Evolutionary conservation across 192 early-diverging fungal species (phyloP).

Genomic region (Backusella psychrophila): DNA sequence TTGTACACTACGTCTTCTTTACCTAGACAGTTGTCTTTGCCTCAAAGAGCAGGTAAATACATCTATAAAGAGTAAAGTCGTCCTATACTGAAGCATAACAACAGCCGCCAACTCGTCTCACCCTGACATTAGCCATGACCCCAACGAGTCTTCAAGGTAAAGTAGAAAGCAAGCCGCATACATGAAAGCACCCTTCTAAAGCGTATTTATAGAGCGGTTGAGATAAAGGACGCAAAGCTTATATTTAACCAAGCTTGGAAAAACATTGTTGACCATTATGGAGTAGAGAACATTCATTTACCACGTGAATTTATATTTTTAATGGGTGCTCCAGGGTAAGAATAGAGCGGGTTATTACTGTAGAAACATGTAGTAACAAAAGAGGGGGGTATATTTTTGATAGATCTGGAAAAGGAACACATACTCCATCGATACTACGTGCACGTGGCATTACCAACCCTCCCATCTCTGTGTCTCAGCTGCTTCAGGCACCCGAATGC

Average conservation of each 20-base stretch:
- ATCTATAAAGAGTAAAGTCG: not conserved
- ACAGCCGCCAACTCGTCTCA: not conserved
- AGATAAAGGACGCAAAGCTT: conserved; percentile 59
- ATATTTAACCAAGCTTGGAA: conserved; percentile 63
- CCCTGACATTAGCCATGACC: not conserved
- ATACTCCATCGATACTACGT: conserved; percentile 52
- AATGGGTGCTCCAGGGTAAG: conserved; percentile 55
- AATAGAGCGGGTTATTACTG: no score
- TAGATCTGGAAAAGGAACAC: conserved; percentile 55
- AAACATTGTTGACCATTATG: conserved; percentile 51
- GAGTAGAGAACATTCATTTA: conserved; percentile 48
- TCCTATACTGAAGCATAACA: not conserved
- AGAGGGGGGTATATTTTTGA: not conserved
- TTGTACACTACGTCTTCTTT: not conserved
- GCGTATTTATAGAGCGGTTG: conserved; percentile 13
- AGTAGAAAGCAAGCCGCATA: not conserved
- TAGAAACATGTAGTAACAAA: no score
- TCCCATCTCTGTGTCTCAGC: conserved; percentile 51
- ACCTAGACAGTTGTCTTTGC: not conserved
- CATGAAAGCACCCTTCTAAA: no score
- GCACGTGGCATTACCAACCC: conserved; percentile 59
- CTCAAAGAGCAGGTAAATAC: not conserved
- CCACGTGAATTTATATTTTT: conserved; percentile 58
- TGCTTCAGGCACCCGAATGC: conserved; percentile 54
- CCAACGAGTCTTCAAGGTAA: not conserved